Percentiles rank a stretch among this genome's conserved stretches.
Evolutionary conservation across 805 yeast genomes (phyloP).

Genomic region (Candida pseudoglaebosa): DNA sequence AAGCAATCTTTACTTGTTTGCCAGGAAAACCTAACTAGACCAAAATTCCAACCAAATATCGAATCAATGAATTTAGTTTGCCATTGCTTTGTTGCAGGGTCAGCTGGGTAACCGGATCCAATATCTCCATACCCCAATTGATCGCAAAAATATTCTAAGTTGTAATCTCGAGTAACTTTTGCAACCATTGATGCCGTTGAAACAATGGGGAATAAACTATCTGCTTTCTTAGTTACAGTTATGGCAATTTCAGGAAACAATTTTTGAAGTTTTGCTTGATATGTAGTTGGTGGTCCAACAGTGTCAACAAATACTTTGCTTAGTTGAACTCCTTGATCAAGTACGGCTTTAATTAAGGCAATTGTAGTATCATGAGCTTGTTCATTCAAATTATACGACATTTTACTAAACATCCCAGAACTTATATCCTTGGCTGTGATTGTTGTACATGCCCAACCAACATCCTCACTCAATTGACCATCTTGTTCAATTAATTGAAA

Average conservation of each 20-base stretch:
- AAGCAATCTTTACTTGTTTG: slow-evolving; percentile 81
- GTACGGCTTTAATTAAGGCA: slow-evolving; percentile 60
- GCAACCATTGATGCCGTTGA: slow-evolving; percentile 95
- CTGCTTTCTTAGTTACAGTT: slow-evolving; percentile 93
- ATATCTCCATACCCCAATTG: slow-evolving; percentile 35
- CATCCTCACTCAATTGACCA: slow-evolving; percentile 44
- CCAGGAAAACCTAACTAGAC: slow-evolving; percentile 86
- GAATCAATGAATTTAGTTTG: slow-evolving; percentile 57
- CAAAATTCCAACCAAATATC: slow-evolving; percentile 80
- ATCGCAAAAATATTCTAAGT: slow-evolving; percentile 36
- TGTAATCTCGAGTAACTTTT: slow-evolving; percentile 86
- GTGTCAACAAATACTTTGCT: slow-evolving; percentile 86
- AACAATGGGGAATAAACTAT: slow-evolving; percentile 85
- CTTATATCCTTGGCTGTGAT: slow-evolving; percentile 87
- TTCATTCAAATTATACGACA: slow-evolving; percentile 75
- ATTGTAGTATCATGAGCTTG: slow-evolving; percentile 97
- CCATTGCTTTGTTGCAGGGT: slow-evolving; percentile 84
- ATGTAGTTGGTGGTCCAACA: slow-evolving; percentile 89
- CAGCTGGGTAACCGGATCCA: slow-evolving; percentile 96
- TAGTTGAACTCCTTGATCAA: slow-evolving; percentile 59
- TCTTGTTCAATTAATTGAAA: slow-evolving; percentile 53
- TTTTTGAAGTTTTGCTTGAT: slow-evolving; percentile 67
- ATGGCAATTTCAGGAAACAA: slow-evolving; percentile 68
- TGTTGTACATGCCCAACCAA: slow-evolving; percentile 86
- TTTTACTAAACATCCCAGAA: slow-evolving; percentile 74